Percentiles rank a stretch among this genome's conserved stretches.
phyloP scores from a whole-genome alignment of 208 protist genomes.

The Entamoeba invadens region DNA sequence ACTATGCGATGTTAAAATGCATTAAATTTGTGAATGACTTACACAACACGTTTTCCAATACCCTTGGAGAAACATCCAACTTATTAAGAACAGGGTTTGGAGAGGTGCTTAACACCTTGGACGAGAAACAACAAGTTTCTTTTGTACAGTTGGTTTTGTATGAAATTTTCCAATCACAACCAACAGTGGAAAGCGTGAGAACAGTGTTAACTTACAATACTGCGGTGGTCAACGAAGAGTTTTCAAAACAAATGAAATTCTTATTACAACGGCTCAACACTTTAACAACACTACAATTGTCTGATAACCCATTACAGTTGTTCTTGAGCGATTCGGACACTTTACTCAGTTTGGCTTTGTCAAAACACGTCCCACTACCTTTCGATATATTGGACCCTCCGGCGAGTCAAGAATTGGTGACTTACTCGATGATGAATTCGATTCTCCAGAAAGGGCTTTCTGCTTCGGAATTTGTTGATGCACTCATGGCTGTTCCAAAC shows the following conservation, averaged over 20 bases:
- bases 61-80: neutral
- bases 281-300: neutral
- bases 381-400: neutral
- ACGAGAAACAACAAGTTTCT: neutral
- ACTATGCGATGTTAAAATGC: neutral
- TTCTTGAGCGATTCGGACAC: neutral
- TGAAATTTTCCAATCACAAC: neutral
- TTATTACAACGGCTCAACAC: neutral
- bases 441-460: neutral
- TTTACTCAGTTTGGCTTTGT: neutral
- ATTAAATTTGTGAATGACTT: neutral
- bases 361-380: neutral
- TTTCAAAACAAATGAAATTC: constrained; percentile 2
- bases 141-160: neutral
- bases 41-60: neutral
- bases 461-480: neutral
- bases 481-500: neutral
- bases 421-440: neutral
- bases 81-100: neutral
- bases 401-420: neutral
- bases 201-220: neutral
- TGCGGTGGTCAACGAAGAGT: neutral
- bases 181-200: neutral
- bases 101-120: neutral
- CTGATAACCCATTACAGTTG: neutral